Conservation (phyloP, 768 basidiomycete species). For the Sarcomyxa edulis region DNA sequence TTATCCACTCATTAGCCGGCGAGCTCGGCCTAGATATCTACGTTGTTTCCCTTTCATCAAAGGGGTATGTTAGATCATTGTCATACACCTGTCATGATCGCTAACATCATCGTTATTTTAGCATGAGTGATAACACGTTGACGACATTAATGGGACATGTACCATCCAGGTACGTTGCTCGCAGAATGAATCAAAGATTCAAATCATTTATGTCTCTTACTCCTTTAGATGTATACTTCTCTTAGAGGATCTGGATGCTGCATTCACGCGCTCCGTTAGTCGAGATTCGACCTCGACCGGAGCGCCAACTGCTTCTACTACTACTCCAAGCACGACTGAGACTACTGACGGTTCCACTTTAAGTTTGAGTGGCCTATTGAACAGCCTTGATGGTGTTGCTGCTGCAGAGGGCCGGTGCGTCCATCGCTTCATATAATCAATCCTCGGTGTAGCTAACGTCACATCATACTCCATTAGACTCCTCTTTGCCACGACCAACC, state of each 20-base stretch:
- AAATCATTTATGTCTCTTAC: conserved; percentile 8
- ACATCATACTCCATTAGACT: conserved; percentile 49
- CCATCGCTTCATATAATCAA: conserved; percentile 3
- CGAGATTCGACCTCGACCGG: conserved; percentile 81
- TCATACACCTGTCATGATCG: conserved; percentile 10
- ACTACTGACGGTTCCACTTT: conserved; percentile 74
- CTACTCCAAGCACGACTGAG: conserved; percentile 35
- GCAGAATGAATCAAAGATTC: conserved; percentile 2
- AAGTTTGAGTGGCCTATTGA: conserved; percentile 79
- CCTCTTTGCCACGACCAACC: conserved; percentile 90
- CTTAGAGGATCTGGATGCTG: conserved; percentile 90
- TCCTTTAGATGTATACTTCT: conserved; percentile 76
- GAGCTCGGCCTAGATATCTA: conserved; percentile 89
- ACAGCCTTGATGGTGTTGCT: conserved; percentile 83
- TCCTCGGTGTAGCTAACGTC: conserved; percentile 3
- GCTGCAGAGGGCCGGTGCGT: conserved; percentile 82
- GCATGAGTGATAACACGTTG: conserved; percentile 89
- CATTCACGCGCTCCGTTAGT: conserved; percentile 82
- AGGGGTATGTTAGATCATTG: conserved; percentile 56
- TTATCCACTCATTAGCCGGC: conserved; percentile 81
- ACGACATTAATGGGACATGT: conserved; percentile 86
- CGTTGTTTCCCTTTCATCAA: conserved; percentile 82
- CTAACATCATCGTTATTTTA: conserved; percentile 21
- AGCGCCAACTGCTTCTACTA: conserved; percentile 47
- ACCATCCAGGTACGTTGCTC: conserved; percentile 59